Base-by-base conservation (phyloP, 768 basidiomycete species). In the Nidula microcarpa region DNA sequence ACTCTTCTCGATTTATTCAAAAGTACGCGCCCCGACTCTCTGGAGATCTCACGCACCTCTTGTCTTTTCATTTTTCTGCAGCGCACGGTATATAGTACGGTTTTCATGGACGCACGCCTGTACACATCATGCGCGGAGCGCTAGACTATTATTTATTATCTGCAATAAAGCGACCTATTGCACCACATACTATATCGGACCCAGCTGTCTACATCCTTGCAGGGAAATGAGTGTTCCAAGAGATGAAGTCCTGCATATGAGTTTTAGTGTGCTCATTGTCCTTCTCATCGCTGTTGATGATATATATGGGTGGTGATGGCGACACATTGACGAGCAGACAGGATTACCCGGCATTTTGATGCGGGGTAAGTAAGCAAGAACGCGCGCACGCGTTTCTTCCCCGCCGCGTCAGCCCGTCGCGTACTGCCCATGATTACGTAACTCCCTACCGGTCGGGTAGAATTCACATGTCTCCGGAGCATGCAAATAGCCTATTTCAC, bases 111-210 rank as follows among this genome's bases (percentile, higher is more conserved):
- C 57, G 61, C 54, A 59, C 60, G 48, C 54, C 60, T 70, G 68
- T 70, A 71, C 58, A 65, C 66, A 65, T 64, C 64, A 57, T 57
- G 70, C 65, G 67, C 68, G 60, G 68, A 62, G 60, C 67, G 66
- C 65, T 52, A 49, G 56, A 45, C 53, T 65, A 64, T 63, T 65
- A 64, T 64, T 62, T 65, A 68, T 66, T 56, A 11, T 11, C 44
- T 14, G 18, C 23, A 46, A 46, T 14, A 46, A 23, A 10, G 10
- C 18, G 18, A 46, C 44, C 23, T 46, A 46, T 46, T 46, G 44
- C 44, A 23, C 44, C 23, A 23, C 23, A 23, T 23, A 23, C 23
- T 23, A 23, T 23, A 23, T 23, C 23, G 23, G 4, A 23, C 23
- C 4, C 23, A 23, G 4, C 23, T 23, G 23, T 23, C 23, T 23